Base-by-base conservation (phyloP, 805 yeast species). In the Wickerhamiella nectarea region DNA sequence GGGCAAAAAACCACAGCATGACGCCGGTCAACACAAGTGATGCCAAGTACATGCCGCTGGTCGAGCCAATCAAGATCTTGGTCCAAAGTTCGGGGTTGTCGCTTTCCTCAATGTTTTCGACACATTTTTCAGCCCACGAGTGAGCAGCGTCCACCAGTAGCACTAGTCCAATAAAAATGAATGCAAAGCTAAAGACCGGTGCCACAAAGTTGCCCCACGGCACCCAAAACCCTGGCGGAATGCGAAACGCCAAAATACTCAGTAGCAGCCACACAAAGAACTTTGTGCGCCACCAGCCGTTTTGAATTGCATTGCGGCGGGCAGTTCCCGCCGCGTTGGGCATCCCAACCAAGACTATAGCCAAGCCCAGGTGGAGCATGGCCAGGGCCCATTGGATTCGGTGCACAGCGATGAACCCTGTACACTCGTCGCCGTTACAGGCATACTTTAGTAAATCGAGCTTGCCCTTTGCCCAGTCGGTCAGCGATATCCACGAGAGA, bases 61-160 rank as follows among this genome's bases (percentile, higher is more conserved):
- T 91, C 1, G 97, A 95, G 3, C 94, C 83, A 22, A 91, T 74
- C 36, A 91, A 67, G 8, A 89, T 63, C 35, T 74, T 68, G 54
- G 83, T 75, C 97, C 97, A 91, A 52, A 82, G 69, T 3, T 60
- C 53, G 11, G 62, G 56, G 44, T 74, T 76, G 37, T 76, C 81
- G 15, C 47, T 51, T 54, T 78, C 76, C 58, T 91, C 97, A 34
- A 91, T 84, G 54, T 85, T 82, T 51, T 80, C 86, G 43, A 91
- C 71, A 60, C 98, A 91, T 6, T 81, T 82, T 55, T 91, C 99
- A 0, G 97, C 96, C 95, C 96, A 91, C 52, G 89, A 89, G 62
- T 91, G 97, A 3, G 98, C 97, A 69, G 85, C 91, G 61, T 91
- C 98, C 25, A 91, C 96, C 39, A 91, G 66, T 40, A 91, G 67